Evolutionary conservation across 768 basidiomycete genomes (phyloP).

Genomic region (Phlebiopsis gigantea): DNA sequence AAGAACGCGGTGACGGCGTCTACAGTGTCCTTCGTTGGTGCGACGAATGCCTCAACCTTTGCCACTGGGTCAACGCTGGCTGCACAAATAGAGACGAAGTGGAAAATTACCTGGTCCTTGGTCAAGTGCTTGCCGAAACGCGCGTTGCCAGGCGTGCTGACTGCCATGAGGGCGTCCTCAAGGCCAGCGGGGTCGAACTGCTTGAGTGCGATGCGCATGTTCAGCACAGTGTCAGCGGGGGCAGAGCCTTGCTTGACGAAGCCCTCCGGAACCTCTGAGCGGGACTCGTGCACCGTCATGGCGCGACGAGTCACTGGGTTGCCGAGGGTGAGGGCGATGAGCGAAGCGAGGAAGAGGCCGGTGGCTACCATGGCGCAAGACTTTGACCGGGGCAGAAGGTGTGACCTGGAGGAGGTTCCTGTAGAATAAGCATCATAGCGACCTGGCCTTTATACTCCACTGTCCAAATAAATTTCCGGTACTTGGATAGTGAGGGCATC

Average conservation of each 20-base stretch:
- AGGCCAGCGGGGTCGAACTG: conserved; percentile 32
- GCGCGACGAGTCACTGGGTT: conserved; percentile 18
- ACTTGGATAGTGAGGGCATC: background rate
- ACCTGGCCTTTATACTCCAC: conserved; percentile 6
- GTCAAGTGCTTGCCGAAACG: conserved; percentile 33
- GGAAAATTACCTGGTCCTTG: conserved; percentile 30
- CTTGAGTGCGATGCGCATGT: conserved; percentile 32
- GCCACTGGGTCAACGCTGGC: too few species aligned
- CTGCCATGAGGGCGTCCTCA: conserved; percentile 30
- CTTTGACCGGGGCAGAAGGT: conserved; percentile 5
- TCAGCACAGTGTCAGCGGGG: conserved; percentile 25
- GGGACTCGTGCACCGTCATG: conserved; percentile 27
- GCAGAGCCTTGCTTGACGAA: conserved; percentile 28
- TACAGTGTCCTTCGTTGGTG: conserved; percentile 23
- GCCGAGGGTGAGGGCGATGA: conserved; percentile 14
- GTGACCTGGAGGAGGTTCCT: conserved; percentile 6
- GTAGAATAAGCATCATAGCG: background rate
- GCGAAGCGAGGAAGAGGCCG: conserved; percentile 12
- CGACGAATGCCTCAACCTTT: conserved; percentile 24
- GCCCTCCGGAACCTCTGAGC: conserved; percentile 21
- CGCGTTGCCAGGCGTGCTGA: conserved; percentile 32
- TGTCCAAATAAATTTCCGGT: background rate
- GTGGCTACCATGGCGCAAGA: conserved; percentile 16
- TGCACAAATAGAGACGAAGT: too few species aligned
- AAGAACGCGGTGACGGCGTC: conserved; percentile 25